These are phyloP conservation scores for Colletotrichum cereale DNA, from an alignment of 2,329 filamentous ascomycete genomes.

Conservation along the genomic window DNA sequence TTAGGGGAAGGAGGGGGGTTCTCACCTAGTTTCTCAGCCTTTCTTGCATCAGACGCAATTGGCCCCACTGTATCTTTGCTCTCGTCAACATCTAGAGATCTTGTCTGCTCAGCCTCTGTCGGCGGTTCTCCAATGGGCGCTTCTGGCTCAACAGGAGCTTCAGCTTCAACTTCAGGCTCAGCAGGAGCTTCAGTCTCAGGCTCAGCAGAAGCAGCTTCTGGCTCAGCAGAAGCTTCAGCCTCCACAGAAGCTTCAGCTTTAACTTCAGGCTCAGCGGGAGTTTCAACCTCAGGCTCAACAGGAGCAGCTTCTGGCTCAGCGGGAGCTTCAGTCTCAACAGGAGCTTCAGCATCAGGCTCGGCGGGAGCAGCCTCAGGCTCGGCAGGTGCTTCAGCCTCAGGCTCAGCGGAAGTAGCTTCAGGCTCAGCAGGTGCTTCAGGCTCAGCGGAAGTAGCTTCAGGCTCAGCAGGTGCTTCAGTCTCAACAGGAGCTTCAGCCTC, in stretches of 20 bases:
- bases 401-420: neutral
- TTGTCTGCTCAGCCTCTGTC: slow-evolving; percentile 24
- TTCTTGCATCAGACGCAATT: slow-evolving; percentile 28
- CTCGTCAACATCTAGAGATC: slow-evolving; percentile 39
- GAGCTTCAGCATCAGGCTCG: neutral
- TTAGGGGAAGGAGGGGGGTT: slow-evolving; percentile 47
- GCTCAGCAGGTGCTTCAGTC: neutral
- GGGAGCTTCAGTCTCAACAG: neutral
- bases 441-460: neutral
- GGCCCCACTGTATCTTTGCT: slow-evolving; percentile 41
- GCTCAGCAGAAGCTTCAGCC: neutral
- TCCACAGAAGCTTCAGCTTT: no score
- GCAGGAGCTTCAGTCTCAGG: neutral
- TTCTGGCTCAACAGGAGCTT: slow-evolving; percentile 10
- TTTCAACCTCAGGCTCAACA: no score
- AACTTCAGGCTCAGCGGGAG: no score
- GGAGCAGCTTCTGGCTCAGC: neutral
- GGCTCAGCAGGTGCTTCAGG: neutral
- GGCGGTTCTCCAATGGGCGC: neutral
- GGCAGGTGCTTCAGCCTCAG: slow-evolving; percentile 1
- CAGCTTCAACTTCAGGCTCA: neutral
- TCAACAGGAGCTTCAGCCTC: slow-evolving; percentile 1
- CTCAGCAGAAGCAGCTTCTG: neutral
- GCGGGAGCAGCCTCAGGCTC: neutral
- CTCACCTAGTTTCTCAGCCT: slow-evolving; percentile 47